Evolutionary conservation across 192 early-diverging fungal species (phyloP), one percentile per base, ranked within the genome.

Genomic region (Coemansia sp.): DNA sequence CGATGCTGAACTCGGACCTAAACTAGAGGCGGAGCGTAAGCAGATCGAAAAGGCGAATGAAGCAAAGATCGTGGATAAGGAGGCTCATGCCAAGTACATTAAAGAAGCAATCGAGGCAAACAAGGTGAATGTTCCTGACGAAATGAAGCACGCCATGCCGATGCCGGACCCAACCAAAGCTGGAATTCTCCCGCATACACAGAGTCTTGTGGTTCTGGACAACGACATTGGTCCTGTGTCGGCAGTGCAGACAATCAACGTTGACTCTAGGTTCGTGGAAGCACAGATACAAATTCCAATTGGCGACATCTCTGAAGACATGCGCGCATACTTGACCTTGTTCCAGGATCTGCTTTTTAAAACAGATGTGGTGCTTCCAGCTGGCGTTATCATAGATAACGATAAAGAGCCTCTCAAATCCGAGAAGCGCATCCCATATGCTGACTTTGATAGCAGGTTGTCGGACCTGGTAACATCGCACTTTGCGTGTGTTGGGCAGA

Each of bases 311-410:
- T 82, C 88, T 17, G 80, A 80, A 17, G 65, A 79, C 15, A 75
- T 91, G 25, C 86, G 87, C 9, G 85, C 88, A 11, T 92, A 86
- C 75, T 60, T 94, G 38, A 85, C 87, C 11, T 76, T 94, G 46
- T 91, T 93, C 79, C 88, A 91, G 49, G 91, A 90, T 55, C 75
- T 92, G 17, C 40, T 93, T 22, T 87, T 93, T 57, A 75, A 85
- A 60, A 79, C 79, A 8, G 81, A 87, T 29, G 29, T 29, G 29
- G 29, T 29, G 29, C 29, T 29, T 29, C 29, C 29, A 29, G 29
- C 29, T 3, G 29, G 72, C 22, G 49, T 82, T 0, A 9, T 64
- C 2, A 73, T 74, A 13, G 67, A 83, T 13, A 61, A 54, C 2
- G 67, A 66, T 0, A 48, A 33, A 1, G 13, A 45, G 15, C 63